A percentile compares a stretch with the other conserved stretches of the same genome.
Evolutionary conservation across 306 rosid genomes (phyloP).

Genomic region (Malus asiatica): DNA sequence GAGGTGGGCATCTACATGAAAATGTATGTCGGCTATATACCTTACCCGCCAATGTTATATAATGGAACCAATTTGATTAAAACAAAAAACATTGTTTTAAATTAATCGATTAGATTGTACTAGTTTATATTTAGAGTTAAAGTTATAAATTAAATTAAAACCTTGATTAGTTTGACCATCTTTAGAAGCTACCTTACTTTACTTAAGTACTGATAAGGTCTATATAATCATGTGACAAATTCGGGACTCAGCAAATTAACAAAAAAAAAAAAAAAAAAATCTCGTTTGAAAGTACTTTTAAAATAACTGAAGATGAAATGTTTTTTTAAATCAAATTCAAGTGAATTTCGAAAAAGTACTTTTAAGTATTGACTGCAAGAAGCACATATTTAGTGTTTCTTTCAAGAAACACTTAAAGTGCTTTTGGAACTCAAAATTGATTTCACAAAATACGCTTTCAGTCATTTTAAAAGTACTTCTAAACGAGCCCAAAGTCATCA

Average conservation of each 20-base stretch:
- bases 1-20: constrained; percentile 35
- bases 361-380: no score
- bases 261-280: not conserved
- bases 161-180: constrained; percentile 51
- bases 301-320: no score
- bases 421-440: no score
- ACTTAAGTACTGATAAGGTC: not conserved
- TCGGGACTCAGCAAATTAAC: not conserved
- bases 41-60: constrained; percentile 38
- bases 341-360: no score
- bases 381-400: no score
- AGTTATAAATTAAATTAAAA: constrained; percentile 20
- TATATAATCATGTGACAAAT: not conserved
- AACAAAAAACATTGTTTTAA: not conserved
- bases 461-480: no score
- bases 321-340: no score
- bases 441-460: rapidly evolving
- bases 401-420: no score
- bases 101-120: not conserved
- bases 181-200: constrained; percentile 12
- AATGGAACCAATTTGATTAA: not conserved
- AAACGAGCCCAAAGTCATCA: not conserved
- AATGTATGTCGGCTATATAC: constrained; percentile 42
- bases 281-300: rapidly evolving
- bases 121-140: not conserved